Evolutionary conservation across 83 land plant genomes (phyloP).

Genomic region (Larix sibirica): DNA sequence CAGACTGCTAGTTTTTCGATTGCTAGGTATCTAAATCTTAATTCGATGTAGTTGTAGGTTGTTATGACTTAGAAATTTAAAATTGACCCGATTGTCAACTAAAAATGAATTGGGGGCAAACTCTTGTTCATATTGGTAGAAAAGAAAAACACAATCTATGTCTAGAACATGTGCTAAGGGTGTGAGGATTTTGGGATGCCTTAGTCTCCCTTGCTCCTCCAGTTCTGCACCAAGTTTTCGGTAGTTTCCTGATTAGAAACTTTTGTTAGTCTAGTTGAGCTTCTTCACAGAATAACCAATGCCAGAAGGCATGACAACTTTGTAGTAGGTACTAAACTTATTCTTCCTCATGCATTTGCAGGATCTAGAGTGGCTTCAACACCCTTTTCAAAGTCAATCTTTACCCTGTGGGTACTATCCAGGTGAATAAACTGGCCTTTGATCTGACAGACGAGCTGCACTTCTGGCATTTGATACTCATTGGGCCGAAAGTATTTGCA

Average conservation of each 20-base stretch:
- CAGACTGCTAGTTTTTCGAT: no score
- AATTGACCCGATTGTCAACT: no score
- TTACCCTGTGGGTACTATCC: constrained; percentile 38
- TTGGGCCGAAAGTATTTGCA: no score
- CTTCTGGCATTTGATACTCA: constrained; percentile 11
- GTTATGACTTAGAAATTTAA: no score
- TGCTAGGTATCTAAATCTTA: no score
- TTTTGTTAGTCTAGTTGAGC: constrained; percentile 22
- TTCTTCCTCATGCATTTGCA: constrained; percentile 20
- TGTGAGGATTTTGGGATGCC: no score
- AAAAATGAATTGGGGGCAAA: no score
- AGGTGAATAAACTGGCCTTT: constrained; percentile 33
- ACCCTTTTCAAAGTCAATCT: constrained; percentile 42
- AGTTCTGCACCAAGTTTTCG: constrained; percentile 36
- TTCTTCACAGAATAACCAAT: no score
- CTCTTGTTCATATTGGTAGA: constrained; percentile 28
- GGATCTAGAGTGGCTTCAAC: background rate
- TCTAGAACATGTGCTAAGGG: constrained; percentile 22
- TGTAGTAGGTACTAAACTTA: no score
- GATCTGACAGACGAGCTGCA: constrained; percentile 23
- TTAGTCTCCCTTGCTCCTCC: no score
- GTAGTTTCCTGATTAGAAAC: constrained; percentile 39
- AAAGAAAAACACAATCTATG: constrained; percentile 38
- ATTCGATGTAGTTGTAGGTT: no score
- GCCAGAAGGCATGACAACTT: no score